Percentiles rank a stretch among this genome's conserved stretches.
These are phyloP conservation scores for Coemansia sp. DNA, from an alignment of 192 early-diverging fungal species.

Conservation along the genomic window DNA sequence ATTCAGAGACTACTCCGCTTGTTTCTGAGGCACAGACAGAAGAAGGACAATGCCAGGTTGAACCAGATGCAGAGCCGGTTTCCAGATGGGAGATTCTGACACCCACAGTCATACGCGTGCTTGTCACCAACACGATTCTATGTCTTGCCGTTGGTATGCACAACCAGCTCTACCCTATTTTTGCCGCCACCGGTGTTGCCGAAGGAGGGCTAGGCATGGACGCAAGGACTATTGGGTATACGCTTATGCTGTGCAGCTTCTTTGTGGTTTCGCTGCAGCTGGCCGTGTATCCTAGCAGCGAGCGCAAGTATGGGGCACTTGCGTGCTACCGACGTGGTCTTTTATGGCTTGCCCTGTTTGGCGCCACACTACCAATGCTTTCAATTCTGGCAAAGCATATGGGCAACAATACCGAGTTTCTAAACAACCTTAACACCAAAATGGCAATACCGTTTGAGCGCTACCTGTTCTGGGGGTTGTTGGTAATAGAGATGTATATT, in stretches of 20 bases:
- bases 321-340: conserved; percentile 41
- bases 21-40: background rate
- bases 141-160: conserved; percentile 25
- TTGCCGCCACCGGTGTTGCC: conserved; percentile 28
- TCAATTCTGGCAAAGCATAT: background rate
- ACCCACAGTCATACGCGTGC: conserved; percentile 14
- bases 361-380: background rate
- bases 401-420: background rate
- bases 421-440: background rate
- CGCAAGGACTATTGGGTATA: conserved; percentile 51
- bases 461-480: no score
- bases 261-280: conserved; percentile 56
- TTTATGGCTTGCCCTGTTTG: background rate
- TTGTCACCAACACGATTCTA: conserved; percentile 23
- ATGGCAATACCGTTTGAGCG: background rate
- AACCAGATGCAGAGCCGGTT: background rate
- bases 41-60: background rate
- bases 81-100: conserved; percentile 17
- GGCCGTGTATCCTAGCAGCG: conserved; percentile 43
- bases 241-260: conserved; percentile 40
- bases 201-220: conserved; percentile 58
- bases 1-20: conserved; percentile 11
- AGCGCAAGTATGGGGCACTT: conserved; percentile 44
- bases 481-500: background rate
- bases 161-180: conserved; percentile 40